Evolutionary conservation across 441 rosid species (phyloP).

Genomic region (Metrosideros polymorpha): DNA sequence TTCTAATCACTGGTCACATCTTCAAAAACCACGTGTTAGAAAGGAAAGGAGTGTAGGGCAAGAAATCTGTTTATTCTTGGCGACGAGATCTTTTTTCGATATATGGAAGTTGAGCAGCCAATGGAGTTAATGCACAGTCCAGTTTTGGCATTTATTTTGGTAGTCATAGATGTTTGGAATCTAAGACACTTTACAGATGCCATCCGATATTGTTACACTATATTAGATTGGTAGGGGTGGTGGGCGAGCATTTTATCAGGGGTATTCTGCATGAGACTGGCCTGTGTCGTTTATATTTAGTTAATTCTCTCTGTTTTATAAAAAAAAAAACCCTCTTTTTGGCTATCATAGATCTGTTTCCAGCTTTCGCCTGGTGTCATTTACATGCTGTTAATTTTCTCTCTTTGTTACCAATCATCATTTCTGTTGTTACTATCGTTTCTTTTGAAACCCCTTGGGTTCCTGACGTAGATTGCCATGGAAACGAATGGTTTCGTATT

Average conservation of each 20-base stretch:
- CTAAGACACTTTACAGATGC: neutral
- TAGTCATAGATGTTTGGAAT: neutral
- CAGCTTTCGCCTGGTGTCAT: neutral
- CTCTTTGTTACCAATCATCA: neutral
- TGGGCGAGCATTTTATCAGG: neutral
- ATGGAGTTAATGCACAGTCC: neutral
- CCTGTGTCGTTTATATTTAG: neutral
- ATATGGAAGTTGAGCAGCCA: neutral
- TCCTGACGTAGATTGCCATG: neutral
- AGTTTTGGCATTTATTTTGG: neutral
- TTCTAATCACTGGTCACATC: neutral
- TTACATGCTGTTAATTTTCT: neutral
- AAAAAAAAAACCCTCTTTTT: neutral
- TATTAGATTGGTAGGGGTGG: neutral
- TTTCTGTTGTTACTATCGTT: neutral
- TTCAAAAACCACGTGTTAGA: neutral
- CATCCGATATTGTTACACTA: neutral
- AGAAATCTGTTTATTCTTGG: neutral
- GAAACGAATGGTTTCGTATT: neutral
- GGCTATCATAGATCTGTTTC: neutral
- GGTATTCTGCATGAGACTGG: neutral
- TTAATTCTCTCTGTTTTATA: neutral
- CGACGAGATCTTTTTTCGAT: neutral
- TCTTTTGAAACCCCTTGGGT: neutral
- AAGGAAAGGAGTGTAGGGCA: neutral